Evolutionary conservation across 192 early-diverging fungal species (phyloP).

Genomic region (Coemansia sp.): DNA sequence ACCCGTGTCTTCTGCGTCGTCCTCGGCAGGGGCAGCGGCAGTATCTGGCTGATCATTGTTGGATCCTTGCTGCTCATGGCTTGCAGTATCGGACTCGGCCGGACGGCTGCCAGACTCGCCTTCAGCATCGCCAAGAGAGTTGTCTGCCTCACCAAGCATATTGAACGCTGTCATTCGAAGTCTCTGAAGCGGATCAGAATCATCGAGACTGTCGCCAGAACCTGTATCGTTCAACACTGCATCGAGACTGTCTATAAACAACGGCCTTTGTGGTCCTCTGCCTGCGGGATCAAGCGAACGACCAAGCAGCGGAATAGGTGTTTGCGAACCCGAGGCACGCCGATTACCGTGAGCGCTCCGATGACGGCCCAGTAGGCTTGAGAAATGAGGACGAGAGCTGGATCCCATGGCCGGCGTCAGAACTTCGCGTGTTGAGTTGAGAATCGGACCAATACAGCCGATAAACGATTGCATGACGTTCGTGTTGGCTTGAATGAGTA

Average conservation of each 20-base stretch:
- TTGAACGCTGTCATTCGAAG: not conserved
- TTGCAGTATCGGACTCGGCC: not conserved
- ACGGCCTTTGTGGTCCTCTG: conserved; percentile 9
- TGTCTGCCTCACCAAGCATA: not conserved
- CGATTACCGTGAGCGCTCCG: conserved; percentile 9
- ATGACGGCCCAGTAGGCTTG: conserved; percentile 22
- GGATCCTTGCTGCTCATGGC: not conserved
- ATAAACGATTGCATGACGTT: conserved; percentile 62
- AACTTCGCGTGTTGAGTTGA: conserved; percentile 74
- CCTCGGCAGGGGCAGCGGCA: not conserved
- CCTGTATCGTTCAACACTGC: not conserved
- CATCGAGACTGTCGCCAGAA: not conserved
- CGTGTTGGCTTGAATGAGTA: conserved; percentile 58
- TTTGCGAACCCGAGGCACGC: conserved; percentile 23
- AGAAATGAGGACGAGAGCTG: conserved; percentile 30
- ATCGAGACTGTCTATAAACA: conserved; percentile 1
- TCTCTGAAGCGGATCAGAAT: not conserved
- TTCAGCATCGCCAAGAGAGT: not conserved
- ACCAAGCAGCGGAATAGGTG: conserved; percentile 35
- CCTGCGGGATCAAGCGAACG: conserved; percentile 16
- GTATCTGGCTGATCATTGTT: not conserved
- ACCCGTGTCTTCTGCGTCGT: not conserved
- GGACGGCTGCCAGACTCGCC: not conserved
- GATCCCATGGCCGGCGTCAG: conserved; percentile 1
- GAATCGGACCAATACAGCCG: conserved; percentile 63